Evolutionary conservation across 1,284 basidiomycete genomes (phyloP).

Genomic region (Inonotus hispidus): DNA sequence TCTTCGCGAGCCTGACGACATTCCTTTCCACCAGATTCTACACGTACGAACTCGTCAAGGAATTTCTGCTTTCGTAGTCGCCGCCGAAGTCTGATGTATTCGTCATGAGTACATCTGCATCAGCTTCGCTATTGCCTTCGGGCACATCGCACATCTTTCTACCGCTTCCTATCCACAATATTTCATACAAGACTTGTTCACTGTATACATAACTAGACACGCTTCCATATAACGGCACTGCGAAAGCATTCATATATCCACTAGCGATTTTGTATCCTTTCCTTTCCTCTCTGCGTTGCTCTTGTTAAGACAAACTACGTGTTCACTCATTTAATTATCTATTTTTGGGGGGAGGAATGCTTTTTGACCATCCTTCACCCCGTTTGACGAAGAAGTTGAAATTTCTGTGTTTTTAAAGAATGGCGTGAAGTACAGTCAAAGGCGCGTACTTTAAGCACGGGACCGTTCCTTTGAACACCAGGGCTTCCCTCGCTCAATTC

Average conservation of each 20-base stretch:
- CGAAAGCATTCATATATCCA: not conserved
- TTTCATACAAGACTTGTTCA: not conserved
- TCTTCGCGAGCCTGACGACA: not conserved
- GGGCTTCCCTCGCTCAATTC: too few relatives aligned
- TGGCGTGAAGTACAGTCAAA: too few relatives aligned
- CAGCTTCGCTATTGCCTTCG: too few relatives aligned
- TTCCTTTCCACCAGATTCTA: constrained; percentile 5
- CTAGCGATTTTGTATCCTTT: not conserved
- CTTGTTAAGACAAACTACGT: not conserved
- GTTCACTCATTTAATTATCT: not conserved
- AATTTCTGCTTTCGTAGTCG: constrained; percentile 5
- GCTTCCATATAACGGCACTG: not conserved
- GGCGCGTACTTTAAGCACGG: too few relatives aligned
- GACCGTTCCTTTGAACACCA: too few relatives aligned
- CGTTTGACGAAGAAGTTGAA: too few relatives aligned
- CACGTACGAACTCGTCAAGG: constrained; percentile 17
- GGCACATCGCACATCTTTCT: too few relatives aligned
- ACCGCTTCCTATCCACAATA: not conserved
- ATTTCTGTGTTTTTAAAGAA: too few relatives aligned
- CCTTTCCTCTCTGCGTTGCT: not conserved
- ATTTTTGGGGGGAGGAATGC: not conserved
- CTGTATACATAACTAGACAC: not conserved
- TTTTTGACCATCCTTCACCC: not conserved
- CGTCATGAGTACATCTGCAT: too few relatives aligned
- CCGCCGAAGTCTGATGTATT: not conserved